phyloP scores from a whole-genome alignment of 768 basidiomycete genomes.

The Lactifluus piperatus region DNA sequence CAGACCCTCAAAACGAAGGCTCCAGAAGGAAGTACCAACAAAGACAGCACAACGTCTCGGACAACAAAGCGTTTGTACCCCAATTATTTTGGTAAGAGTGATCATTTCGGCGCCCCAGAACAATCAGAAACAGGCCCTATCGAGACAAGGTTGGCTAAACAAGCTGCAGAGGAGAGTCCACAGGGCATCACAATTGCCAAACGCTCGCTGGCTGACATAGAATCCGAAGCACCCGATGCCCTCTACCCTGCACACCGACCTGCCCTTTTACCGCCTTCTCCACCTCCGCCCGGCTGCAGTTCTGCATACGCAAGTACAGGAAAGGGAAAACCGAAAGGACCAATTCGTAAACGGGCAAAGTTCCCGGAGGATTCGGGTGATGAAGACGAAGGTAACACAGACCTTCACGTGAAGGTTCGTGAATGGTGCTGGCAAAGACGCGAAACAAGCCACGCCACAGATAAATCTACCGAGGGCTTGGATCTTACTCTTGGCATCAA shows the following conservation, averaged over 20 bases:
- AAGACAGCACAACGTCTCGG: not conserved
- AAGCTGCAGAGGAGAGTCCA: not conserved
- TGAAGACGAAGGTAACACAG: slow-evolving; percentile 22
- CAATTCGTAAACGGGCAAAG: slow-evolving; percentile 43
- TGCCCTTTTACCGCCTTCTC: slow-evolving; percentile 56
- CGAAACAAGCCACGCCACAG: not conserved
- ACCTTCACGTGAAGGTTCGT: slow-evolving; percentile 25
- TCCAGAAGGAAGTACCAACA: slow-evolving; percentile 6
- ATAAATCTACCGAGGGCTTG: slow-evolving; percentile 11
- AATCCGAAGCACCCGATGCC: slow-evolving; percentile 8
- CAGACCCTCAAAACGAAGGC: slow-evolving; percentile 6
- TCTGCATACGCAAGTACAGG: slow-evolving; percentile 23
- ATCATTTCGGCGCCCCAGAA: slow-evolving; percentile 10
- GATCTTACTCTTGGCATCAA: slow-evolving; percentile 12
- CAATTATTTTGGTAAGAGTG: slow-evolving; percentile 14
- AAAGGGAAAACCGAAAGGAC: slow-evolving; percentile 32
- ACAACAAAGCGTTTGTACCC: slow-evolving; percentile 6
- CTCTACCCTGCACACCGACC: slow-evolving; percentile 19
- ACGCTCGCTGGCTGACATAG: slow-evolving; percentile 6
- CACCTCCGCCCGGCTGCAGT: slow-evolving; percentile 36
- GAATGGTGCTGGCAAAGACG: slow-evolving; percentile 24
- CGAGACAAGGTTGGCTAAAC: not conserved
- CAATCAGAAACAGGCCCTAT: not conserved
- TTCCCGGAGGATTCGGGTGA: slow-evolving; percentile 25
- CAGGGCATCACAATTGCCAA: not conserved